Evolutionary conservation across 2,329 filamentous ascomycete species (phyloP), one percentile per base, ranked within the genome.

Genomic region (Zymoseptoria pseudotritici): DNA sequence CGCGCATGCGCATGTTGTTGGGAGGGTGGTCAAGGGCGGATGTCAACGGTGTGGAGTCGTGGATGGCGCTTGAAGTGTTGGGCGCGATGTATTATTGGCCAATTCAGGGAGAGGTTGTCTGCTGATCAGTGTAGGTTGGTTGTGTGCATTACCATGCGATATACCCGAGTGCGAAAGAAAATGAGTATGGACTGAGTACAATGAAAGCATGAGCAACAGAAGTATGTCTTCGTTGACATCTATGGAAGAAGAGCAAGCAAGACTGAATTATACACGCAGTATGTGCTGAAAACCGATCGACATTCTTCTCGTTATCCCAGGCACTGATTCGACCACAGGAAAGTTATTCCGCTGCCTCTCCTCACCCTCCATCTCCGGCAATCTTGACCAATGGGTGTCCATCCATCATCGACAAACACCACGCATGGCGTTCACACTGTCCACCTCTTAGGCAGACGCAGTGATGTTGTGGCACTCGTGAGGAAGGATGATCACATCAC

Each of bases 1-100:
- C 26, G 94, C 89, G 64, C 90, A 91, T 71, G 91, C 92, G 49
- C 83, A 91, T 64, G 73, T 96, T 58, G 75, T 96, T 61, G 82
- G 86, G 66, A 88, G 92, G 68, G 84, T 84, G 46, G 61, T 66
- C 21, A 62, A 58, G 26, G 63, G 63, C 22, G 65, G 65, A 0
- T 66, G 65, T 57, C 60, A 63, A 59, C 56, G 63, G 53, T 66
- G 63, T 57, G 55, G 58, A 5, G 53, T 66, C 1, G 52, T 53
- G 22, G 52, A 53, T 11, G 52, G 52, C 29, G 52, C 52, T 17
- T 46, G 36, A 46, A 46, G 4, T n/a, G 6, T 46, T 46, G 11
- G 13, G 36, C 36, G 36, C 36, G 36, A 17, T 46, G 36, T 46
- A 46, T 46, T 46, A n/a, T 46, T 46, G 13, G 17, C n/a, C n/a